phyloP scores from a whole-genome alignment of 2,329 filamentous ascomycete species.

The Fusarium nodosum region DNA sequence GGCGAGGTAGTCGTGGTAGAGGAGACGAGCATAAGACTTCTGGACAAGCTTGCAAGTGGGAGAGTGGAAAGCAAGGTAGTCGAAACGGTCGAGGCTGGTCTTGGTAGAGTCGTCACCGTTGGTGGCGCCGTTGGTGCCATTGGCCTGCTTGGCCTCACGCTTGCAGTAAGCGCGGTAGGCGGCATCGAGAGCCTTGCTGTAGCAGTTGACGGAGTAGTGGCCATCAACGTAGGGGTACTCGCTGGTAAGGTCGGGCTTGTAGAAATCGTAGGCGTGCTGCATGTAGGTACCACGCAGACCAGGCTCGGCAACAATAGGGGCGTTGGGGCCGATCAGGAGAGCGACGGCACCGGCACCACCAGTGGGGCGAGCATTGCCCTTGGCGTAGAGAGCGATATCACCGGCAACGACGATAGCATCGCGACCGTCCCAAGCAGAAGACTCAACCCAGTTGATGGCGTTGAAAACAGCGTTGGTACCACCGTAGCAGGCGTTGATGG shows the following conservation, averaged over 20 bases:
- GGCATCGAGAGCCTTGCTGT: conserved; percentile 82
- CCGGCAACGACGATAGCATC: conserved; percentile 84
- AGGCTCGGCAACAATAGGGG: conserved; percentile 81
- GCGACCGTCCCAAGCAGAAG: conserved; percentile 86
- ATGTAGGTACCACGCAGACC: conserved; percentile 85
- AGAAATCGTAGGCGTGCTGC: conserved; percentile 89
- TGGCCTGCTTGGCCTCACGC: conserved; percentile 74
- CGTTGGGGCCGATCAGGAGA: conserved; percentile 82
- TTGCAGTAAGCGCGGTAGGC: conserved; percentile 86
- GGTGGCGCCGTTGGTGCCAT: conserved; percentile 65
- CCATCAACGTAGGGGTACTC: conserved; percentile 90
- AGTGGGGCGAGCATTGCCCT: conserved; percentile 84
- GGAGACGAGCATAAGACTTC: conserved; percentile 85
- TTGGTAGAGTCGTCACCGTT: conserved; percentile 65
- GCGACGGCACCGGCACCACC: conserved; percentile 85
- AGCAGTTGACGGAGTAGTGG: conserved; percentile 86
- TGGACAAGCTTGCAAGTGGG: conserved; percentile 89
- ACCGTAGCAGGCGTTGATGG: conserved; percentile 87
- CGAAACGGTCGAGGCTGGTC: conserved; percentile 82
- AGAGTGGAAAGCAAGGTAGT: conserved; percentile 86
- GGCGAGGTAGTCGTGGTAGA: conserved; percentile 87
- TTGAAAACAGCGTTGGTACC: conserved; percentile 89
- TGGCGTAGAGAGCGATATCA: conserved; percentile 88
- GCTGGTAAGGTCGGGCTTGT: conserved; percentile 89
- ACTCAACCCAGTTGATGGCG: conserved; percentile 87